Evolutionary conservation across 192 early-diverging fungal species (phyloP), one percentile per base, ranked within the genome.

Genomic region (Ambispora gerdemannii): DNA sequence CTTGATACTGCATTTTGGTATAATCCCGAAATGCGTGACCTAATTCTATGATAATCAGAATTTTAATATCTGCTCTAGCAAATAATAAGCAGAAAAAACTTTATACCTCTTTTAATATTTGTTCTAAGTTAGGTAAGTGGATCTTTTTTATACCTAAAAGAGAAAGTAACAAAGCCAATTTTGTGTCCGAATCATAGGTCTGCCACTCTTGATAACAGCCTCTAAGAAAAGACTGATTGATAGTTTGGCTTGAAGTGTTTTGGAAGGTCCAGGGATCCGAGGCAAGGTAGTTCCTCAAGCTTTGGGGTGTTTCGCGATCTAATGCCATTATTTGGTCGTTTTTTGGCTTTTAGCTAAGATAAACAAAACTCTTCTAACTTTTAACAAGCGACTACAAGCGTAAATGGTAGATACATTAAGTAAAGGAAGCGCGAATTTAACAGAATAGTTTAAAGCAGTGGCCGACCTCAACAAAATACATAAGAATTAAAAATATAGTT

Each of bases 131-230:
- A 15, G 2, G 24, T 28, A 67, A 15, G 13, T 22, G 32, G 4
- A 51, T 11, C 22, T 34, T 53, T 36, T 36, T 67, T 27, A 67
- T 67, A 32, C 65, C 31, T 17, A 67, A n/a, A 53, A 67, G 24
- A 34, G 50, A 27, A 67, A 67, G 32, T n/a, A 67, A 53, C 2
- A 67, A 17, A 25, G 30, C 65, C 20, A 67, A 10, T 30, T 67
- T 67, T 24, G 32, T 53, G 20, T 67, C 50, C 28, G 50, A 2
- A 25, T 36, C 6, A 28, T 67, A 67, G 3, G 49, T 33, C 3
- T 20, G 20, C 65, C 65, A 67, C 31, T 32, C 38, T 15, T 43
- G 38, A 43, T 43, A 10, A 15, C 6, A 43, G 38, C 6, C 15
- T 43, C 38, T 43, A 10, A 43, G 38, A 43, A 43, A 10, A 43